phyloP scores from a whole-genome alignment of 1,139 yeast genomes.

The Yamadazyma membranifaciens region DNA sequence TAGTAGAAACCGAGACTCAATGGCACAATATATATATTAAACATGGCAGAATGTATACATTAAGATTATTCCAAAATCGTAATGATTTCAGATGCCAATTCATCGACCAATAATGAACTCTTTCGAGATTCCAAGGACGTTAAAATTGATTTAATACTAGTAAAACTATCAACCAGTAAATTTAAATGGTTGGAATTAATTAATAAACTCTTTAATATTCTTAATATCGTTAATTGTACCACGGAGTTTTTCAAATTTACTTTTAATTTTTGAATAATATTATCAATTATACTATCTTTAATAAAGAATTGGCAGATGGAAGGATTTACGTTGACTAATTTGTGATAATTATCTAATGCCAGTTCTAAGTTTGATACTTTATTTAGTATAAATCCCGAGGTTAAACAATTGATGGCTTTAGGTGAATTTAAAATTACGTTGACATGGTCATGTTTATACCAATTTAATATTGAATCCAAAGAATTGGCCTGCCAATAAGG shows the following conservation, averaged over 20 bases:
- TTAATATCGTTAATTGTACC: constrained; percentile 33
- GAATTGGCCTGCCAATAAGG: constrained; percentile 74
- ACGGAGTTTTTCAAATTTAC: constrained; percentile 34
- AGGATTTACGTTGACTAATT: constrained; percentile 25
- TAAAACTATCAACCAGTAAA: constrained; percentile 4
- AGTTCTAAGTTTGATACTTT: constrained; percentile 43
- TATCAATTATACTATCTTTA: constrained; percentile 26
- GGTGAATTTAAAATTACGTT: constrained; percentile 25
- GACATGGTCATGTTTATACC: constrained; percentile 33
- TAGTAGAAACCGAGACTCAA: neutral
- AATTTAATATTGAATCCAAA: constrained; percentile 52
- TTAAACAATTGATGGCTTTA: constrained; percentile 31
- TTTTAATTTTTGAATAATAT: constrained; percentile 28
- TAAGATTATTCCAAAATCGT: neutral
- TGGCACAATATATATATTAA: neutral
- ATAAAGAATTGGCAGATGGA: constrained; percentile 24
- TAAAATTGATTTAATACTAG: constrained; percentile 12
- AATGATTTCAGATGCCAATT: constrained; percentile 29
- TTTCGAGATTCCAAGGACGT: constrained; percentile 21
- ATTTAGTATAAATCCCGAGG: constrained; percentile 39
- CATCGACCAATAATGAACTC: constrained; percentile 37
- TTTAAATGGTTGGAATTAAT: neutral
- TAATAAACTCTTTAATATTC: constrained; percentile 29
- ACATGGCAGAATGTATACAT: neutral
- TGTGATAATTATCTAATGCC: constrained; percentile 37